Percentiles rank a stretch among this genome's conserved stretches.
phyloP scores from a whole-genome alignment of 306 rosid species.

The Prunus armeniaca region DNA sequence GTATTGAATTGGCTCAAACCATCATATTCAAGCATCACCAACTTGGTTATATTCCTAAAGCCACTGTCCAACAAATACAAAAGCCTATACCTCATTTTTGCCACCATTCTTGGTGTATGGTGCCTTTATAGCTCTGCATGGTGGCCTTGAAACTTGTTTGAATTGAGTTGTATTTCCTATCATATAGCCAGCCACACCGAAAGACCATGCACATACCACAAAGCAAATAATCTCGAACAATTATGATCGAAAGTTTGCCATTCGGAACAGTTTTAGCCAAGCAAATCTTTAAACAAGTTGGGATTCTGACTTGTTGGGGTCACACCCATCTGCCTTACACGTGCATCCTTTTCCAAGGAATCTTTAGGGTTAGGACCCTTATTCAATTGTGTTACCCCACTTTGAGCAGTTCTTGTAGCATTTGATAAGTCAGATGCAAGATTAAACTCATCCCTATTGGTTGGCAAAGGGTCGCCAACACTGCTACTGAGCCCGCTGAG shows the following conservation, averaged over 20 bases:
- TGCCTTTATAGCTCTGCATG: slow-evolving; percentile 14
- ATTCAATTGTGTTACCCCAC: slow-evolving; percentile 28
- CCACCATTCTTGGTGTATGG: too few relatives aligned
- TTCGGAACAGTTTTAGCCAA: too few relatives aligned
- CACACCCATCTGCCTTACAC: slow-evolving; percentile 91
- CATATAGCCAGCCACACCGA: slow-evolving; percentile 19
- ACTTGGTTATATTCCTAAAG: too few relatives aligned
- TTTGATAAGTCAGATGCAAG: slow-evolving; percentile 44
- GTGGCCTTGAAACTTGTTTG: slow-evolving; percentile 1
- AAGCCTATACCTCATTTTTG: too few relatives aligned
- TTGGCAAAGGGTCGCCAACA: slow-evolving; percentile 33
- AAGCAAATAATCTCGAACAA: background rate
- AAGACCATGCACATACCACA: background rate
- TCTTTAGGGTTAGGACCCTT: slow-evolving; percentile 51
- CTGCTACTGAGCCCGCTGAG: slow-evolving; percentile 35
- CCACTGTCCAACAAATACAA: too few relatives aligned
- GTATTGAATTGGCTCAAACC: too few relatives aligned
- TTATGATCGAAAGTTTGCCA: too few relatives aligned
- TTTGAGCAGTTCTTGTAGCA: slow-evolving; percentile 23
- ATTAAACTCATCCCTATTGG: slow-evolving; percentile 36
- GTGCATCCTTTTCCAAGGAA: slow-evolving; percentile 39
- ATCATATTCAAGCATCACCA: too few relatives aligned
- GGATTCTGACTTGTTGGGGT: slow-evolving; percentile 59
- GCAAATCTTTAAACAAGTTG: too few relatives aligned
- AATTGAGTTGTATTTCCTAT: background rate